Conservation (phyloP, 768 basidiomycete genomes). For the Leccinum subgranulosum region DNA sequence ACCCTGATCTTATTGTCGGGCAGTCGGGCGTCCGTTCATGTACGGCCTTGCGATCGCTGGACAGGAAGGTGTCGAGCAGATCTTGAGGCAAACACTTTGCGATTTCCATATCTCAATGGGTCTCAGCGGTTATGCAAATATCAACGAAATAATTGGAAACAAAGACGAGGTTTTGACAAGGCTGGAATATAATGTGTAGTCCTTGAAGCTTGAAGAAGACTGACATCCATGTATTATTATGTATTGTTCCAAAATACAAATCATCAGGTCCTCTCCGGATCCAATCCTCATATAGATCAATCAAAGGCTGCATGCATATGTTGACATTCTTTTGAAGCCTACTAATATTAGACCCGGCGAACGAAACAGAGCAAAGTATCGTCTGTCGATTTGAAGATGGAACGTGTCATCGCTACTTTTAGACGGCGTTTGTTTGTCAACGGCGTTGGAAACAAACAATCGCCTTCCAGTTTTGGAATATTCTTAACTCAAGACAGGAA, state of each 20-base stretch:
- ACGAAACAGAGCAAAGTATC: no score
- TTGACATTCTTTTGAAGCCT: no score
- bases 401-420: no score
- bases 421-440: neutral
- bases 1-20: neutral
- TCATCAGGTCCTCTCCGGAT: no score
- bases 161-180: conserved; percentile 29
- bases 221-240: neutral
- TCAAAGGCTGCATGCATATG: neutral
- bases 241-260: neutral
- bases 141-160: conserved; percentile 64
- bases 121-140: conserved; percentile 52
- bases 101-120: conserved; percentile 68
- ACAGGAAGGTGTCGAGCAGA: conserved; percentile 71
- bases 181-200: conserved; percentile 19
- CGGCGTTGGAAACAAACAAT: conserved; percentile 18
- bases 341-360: no score
- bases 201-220: no score
- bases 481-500: neutral
- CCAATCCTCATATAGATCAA: no score
- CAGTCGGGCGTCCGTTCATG: conserved; percentile 73
- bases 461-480: conserved; percentile 6
- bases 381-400: no score
- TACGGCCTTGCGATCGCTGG: conserved; percentile 72
- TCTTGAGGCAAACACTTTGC: conserved; percentile 62